phyloP scores from a whole-genome alignment of 2,329 filamentous ascomycete genomes.

The Nothopassalora personata region DNA sequence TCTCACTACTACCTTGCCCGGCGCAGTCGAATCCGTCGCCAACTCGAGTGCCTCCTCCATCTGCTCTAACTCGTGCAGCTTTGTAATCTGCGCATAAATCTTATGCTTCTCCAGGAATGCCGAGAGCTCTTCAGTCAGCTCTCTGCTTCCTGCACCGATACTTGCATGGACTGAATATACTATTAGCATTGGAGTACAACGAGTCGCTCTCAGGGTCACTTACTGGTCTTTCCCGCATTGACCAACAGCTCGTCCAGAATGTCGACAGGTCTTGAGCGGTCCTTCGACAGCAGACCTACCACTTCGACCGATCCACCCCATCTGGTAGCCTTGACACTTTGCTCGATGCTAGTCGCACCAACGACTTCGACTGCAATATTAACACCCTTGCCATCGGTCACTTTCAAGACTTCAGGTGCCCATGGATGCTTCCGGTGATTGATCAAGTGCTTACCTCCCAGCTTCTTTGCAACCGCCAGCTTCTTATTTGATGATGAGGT shows the following conservation, averaged over 20 bases:
- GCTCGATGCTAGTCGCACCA: constrained; percentile 41
- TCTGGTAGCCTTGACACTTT: constrained; percentile 36
- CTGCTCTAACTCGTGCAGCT: constrained; percentile 35
- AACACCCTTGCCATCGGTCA: constrained; percentile 36
- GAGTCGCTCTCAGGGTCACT: background rate
- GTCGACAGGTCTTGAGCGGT: constrained; percentile 13
- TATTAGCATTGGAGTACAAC: background rate
- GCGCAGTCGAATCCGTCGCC: constrained; percentile 28
- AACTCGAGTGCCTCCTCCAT: constrained; percentile 29
- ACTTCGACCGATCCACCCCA: constrained; percentile 35
- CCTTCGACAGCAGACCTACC: constrained; percentile 27
- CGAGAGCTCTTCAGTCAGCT: constrained; percentile 40
- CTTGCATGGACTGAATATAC: constrained; percentile 12
- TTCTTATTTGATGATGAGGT: constrained; percentile 56
- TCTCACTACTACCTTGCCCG: constrained; percentile 29
- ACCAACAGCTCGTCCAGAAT: constrained; percentile 19
- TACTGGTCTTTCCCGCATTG: constrained; percentile 19
- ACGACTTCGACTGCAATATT: constrained; percentile 48
- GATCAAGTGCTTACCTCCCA: constrained; percentile 54
- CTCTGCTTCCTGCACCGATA: constrained; percentile 34
- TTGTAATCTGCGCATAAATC: constrained; percentile 37
- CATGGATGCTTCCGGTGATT: constrained; percentile 57
- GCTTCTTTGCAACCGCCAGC: constrained; percentile 45
- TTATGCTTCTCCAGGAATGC: constrained; percentile 37
- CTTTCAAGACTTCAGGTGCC: constrained; percentile 50